Conservation (phyloP, 2,329 filamentous ascomycete genomes). For the Exophiala oligosperma region DNA sequence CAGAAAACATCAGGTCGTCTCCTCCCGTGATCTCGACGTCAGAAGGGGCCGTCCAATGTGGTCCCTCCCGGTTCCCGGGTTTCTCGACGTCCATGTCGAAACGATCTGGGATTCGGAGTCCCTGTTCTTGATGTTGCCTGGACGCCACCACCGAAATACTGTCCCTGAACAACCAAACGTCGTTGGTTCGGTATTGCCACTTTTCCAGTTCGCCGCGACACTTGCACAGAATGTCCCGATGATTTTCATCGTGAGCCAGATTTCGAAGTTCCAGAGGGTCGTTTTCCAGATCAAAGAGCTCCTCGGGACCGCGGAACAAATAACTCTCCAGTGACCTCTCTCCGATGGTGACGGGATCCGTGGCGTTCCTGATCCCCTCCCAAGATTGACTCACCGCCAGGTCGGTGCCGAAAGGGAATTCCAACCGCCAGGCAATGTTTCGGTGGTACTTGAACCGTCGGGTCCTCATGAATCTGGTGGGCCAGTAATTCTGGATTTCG, state of each 20-base stretch:
- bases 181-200: constrained; percentile 38
- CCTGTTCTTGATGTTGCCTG: background rate
- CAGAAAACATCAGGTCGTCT: too few relatives aligned
- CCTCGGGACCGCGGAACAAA: constrained; percentile 46
- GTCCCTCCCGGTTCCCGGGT: too few relatives aligned
- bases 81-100: background rate
- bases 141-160: background rate
- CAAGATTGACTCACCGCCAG: constrained; percentile 47
- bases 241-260: constrained; percentile 38
- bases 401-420: constrained; percentile 52
- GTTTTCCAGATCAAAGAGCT: constrained; percentile 48
- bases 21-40: too few relatives aligned
- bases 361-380: constrained; percentile 46
- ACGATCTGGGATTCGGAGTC: background rate
- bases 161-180: constrained; percentile 35
- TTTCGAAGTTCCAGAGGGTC: constrained; percentile 51
- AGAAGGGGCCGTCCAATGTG: too few relatives aligned
- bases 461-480: constrained; percentile 49
- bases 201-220: constrained; percentile 36
- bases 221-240: constrained; percentile 34
- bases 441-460: constrained; percentile 52
- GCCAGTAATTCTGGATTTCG: constrained; percentile 53
- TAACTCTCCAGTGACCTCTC: constrained; percentile 44
- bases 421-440: constrained; percentile 51
- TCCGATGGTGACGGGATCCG: constrained; percentile 38